These are phyloP conservation scores for Smittium culicis DNA, from an alignment of 371 early-diverging fungal species.

Conservation along the genomic window DNA sequence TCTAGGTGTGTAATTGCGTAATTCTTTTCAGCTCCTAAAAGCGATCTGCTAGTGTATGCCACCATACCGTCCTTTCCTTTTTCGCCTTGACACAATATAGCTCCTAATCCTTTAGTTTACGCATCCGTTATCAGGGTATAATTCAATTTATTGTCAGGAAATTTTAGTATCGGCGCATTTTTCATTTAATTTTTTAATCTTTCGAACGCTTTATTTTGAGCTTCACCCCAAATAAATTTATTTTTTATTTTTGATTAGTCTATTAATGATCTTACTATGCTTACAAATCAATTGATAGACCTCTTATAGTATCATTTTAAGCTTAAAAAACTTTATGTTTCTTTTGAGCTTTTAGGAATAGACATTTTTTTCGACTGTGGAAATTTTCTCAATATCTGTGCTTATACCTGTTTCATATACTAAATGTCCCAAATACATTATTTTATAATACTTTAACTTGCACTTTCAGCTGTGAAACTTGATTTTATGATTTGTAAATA, in stretches of 20 bases:
- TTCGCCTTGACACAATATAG: no score
- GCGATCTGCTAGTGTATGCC: no score
- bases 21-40: no score
- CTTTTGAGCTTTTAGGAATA: constrained; percentile 13
- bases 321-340: constrained; percentile 16
- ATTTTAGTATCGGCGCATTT: constrained; percentile 9
- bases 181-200: constrained; percentile 3
- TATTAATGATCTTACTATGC: constrained; percentile 17
- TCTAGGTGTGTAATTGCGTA: background rate
- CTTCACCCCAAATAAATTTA: background rate
- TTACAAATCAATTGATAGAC: constrained; percentile 15
- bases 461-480: constrained; percentile 21
- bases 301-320: constrained; percentile 17
- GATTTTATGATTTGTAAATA: constrained; percentile 17
- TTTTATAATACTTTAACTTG: background rate
- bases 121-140: constrained; percentile 33
- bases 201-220: constrained; percentile 9
- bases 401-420: constrained; percentile 7
- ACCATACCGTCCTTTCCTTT: no score
- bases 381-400: constrained; percentile 13
- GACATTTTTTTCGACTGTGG: constrained; percentile 13
- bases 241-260: constrained; percentile 15
- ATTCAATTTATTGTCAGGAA: constrained; percentile 20
- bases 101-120: constrained; percentile 25
- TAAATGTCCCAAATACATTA: constrained; percentile 9